Evolutionary conservation across 345 rosid species (phyloP).

Genomic region (Eucalyptus viminalis): DNA sequence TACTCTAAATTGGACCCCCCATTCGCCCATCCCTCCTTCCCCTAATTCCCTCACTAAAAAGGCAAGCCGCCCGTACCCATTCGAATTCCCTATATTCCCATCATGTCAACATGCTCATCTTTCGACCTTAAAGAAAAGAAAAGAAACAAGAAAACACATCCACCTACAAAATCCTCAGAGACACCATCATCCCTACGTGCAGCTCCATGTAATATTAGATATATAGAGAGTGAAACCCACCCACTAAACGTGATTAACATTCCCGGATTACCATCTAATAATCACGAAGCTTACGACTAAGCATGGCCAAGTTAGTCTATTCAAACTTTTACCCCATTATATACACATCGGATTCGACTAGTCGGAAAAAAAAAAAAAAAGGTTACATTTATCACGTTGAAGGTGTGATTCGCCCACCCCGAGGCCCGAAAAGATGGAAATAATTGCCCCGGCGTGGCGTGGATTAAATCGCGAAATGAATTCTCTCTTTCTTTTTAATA

Average conservation of each 20-base stretch:
- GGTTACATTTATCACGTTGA: neutral
- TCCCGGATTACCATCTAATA: neutral
- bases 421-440: neutral
- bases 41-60: neutral
- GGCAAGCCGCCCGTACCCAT: neutral
- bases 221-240: neutral
- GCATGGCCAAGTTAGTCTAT: neutral
- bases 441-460: neutral
- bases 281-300: neutral
- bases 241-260: neutral
- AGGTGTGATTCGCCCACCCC: neutral
- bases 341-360: neutral
- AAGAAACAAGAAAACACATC: no score
- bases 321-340: neutral
- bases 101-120: neutral
- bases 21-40: neutral
- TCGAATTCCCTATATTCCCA: neutral
- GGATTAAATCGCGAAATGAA: neutral
- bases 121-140: neutral
- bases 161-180: neutral
- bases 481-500: no score
- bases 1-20: neutral
- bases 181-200: neutral
- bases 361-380: no score
- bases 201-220: neutral